These are phyloP conservation scores for Monosporascus sp. DNA, from an alignment of 2,329 filamentous ascomycete species.

Conservation along the genomic window DNA sequence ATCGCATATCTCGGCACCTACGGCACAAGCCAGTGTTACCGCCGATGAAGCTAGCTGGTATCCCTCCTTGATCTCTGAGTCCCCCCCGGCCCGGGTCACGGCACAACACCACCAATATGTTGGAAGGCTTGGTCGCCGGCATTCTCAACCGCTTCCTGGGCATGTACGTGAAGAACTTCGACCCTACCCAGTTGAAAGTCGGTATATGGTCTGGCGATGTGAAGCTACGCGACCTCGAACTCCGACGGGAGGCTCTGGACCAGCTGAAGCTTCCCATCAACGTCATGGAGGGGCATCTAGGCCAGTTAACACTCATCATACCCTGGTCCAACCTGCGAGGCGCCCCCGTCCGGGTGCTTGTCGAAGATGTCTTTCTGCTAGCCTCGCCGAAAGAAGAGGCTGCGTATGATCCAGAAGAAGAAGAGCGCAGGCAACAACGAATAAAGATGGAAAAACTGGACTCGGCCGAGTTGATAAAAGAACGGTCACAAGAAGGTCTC, in stretches of 20 bases:
- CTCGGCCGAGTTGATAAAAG: constrained; percentile 89
- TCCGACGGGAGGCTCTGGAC: constrained; percentile 91
- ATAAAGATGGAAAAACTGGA: constrained; percentile 99
- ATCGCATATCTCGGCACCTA: too few species aligned
- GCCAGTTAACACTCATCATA: constrained; percentile 85
- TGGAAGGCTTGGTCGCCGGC: constrained; percentile 94
- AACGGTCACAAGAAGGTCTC: constrained; percentile 86
- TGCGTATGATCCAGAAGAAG: constrained; percentile 88
- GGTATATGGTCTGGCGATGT: constrained; percentile 99
- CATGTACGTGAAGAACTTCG: constrained; percentile 99
- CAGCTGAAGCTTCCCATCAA: constrained; percentile 96
- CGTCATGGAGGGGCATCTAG: constrained; percentile 90
- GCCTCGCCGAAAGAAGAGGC: constrained; percentile 94
- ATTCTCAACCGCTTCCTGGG: constrained; percentile 98
- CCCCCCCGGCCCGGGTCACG: constrained; percentile 68
- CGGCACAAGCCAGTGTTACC: neutral
- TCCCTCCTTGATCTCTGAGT: constrained; percentile 20
- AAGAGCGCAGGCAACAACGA: constrained; percentile 78
- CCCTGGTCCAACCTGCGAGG: constrained; percentile 96
- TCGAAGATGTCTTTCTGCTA: constrained; percentile 94
- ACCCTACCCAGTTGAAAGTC: constrained; percentile 94
- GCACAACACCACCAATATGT: constrained; percentile 65
- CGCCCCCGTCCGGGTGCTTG: constrained; percentile 88
- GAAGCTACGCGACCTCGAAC: constrained; percentile 85
- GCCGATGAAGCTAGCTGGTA: constrained; percentile 27